These are phyloP conservation scores for Penicillium paneum DNA, from an alignment of 2,329 filamentous ascomycete genomes.

Conservation along the genomic window DNA sequence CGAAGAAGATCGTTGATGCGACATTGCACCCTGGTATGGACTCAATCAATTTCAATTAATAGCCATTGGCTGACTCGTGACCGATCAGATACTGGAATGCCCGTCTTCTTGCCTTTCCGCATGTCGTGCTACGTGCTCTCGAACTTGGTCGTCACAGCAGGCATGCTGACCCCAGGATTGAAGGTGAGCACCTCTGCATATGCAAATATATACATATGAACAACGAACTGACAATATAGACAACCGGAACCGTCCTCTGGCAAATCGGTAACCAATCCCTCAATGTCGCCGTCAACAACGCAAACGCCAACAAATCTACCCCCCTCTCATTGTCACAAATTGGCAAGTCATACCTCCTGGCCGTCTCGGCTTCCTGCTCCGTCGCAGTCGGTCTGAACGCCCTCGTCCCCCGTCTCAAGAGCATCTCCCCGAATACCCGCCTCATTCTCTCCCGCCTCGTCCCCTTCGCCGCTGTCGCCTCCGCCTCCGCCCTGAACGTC, in stretches of 20 bases:
- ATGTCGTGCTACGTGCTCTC: slow-evolving; percentile 96
- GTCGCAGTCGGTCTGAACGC: slow-evolving; percentile 91
- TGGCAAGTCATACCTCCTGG: slow-evolving; percentile 83
- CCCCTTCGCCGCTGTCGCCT: slow-evolving; percentile 91
- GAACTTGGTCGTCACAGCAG: slow-evolving; percentile 89
- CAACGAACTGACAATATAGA: slow-evolving; percentile 47
- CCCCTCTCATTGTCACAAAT: slow-evolving; percentile 78
- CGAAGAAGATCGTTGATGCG: slow-evolving; percentile 96
- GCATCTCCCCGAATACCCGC: slow-evolving; percentile 70
- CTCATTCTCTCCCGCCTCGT: slow-evolving; percentile 81
- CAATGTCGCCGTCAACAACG: slow-evolving; percentile 96
- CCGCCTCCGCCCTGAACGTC: slow-evolving; percentile 87
- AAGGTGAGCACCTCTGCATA: slow-evolving; percentile 49
- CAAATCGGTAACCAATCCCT: slow-evolving; percentile 96
- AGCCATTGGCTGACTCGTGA: neutral
- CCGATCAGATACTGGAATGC: slow-evolving; percentile 75
- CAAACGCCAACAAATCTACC: slow-evolving; percentile 97
- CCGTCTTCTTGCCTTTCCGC: slow-evolving; percentile 90
- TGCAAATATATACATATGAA: neutral
- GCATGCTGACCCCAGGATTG: slow-evolving; percentile 92
- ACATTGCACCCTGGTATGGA: slow-evolving; percentile 85
- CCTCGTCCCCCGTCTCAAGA: slow-evolving; percentile 77
- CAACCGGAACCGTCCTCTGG: slow-evolving; percentile 83
- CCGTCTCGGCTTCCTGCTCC: slow-evolving; percentile 87
- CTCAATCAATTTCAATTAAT: neutral